phyloP scores from a whole-genome alignment of 179 eudicot genomes.

The Spergularia azorica region DNA sequence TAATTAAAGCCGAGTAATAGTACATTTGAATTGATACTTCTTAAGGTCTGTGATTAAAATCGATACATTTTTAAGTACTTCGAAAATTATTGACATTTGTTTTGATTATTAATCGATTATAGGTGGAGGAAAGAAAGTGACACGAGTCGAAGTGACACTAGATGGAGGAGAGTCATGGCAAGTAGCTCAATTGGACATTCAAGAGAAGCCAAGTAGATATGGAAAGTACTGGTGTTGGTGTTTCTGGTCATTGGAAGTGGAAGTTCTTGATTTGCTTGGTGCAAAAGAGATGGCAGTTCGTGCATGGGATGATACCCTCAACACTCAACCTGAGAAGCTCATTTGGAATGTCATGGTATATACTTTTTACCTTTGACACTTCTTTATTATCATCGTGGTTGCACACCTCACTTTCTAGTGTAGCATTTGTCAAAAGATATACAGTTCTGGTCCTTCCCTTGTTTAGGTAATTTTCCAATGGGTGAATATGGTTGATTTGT shows the following conservation, averaged over 20 bases:
- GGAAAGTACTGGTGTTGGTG: conserved; percentile 99
- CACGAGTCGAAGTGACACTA: conserved; percentile 84
- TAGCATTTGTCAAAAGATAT: background rate
- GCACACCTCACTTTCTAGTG: too few species aligned
- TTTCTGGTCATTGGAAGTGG: conserved; percentile 90
- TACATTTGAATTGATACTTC: too few species aligned
- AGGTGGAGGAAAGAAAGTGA: conserved; percentile 97
- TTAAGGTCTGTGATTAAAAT: too few species aligned
- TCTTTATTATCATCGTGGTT: too few species aligned
- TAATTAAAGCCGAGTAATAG: too few species aligned
- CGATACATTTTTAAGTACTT: too few species aligned
- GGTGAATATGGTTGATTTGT: conserved; percentile 3
- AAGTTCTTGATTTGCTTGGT: conserved; percentile 64
- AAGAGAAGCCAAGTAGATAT: conserved; percentile 69
- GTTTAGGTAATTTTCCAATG: background rate
- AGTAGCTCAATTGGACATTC: conserved; percentile 54
- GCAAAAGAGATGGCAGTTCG: conserved; percentile 88
- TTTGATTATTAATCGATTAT: background rate
- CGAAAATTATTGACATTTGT: too few species aligned
- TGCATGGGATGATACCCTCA: conserved; percentile 87
- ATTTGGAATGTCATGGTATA: conserved; percentile 95
- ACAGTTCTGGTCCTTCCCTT: conserved; percentile 6
- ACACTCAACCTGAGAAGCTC: conserved; percentile 93
- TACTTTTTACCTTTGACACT: background rate
- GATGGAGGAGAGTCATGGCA: conserved; percentile 90